Base-by-base conservation (phyloP, 192 early-diverging fungal genomes). In the Podila minutissima region DNA sequence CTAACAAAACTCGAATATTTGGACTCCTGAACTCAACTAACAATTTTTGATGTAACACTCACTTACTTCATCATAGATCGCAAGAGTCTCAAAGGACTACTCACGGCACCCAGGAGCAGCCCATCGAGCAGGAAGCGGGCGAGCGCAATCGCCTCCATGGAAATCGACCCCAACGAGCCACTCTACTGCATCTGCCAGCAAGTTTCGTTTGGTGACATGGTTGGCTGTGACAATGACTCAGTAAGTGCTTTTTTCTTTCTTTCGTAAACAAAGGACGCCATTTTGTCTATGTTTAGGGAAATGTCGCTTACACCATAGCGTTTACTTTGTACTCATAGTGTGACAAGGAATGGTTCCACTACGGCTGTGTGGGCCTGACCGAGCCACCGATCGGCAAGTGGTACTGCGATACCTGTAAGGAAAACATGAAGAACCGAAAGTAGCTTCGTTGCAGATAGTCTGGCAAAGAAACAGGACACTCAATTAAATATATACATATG, bases 311-410 rank as follows among this genome's bases (percentile, higher is more conserved):
- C 12, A 33, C 33, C 35, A 37, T 37, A 37, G 15, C 26, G 3
- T 62, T 31, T 62, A 31, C 5, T 41, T 6, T 22, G 6, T 24
- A 9, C 19, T n/a, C 28, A 26, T 91, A 95, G 89, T 99, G 98
- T 83, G 92, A 93, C 60, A 92, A 94, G 74, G 97, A 99, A 85
- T 99, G 98, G 98, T 99, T 99, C 89, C 98, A 99, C 85, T 91
- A 95, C 70, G 91, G 86, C 0, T 99, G 98, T 74, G 98, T 98
- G 5, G 95, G 94, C 31, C 86, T 99, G 33, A 93, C 87, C 26
- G 90, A 88, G 22, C 95, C 91, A 17, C 95, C 95, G 22, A 95
- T 95, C 66, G 98, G 97, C 10, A 93, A 93, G 75, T 99, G 98
- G 98, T 99, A 92, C 87, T 99, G 98, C 72, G 86, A 88, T 10